Conservation (phyloP, 768 basidiomycete genomes). For the Lentinula sp. region DNA sequence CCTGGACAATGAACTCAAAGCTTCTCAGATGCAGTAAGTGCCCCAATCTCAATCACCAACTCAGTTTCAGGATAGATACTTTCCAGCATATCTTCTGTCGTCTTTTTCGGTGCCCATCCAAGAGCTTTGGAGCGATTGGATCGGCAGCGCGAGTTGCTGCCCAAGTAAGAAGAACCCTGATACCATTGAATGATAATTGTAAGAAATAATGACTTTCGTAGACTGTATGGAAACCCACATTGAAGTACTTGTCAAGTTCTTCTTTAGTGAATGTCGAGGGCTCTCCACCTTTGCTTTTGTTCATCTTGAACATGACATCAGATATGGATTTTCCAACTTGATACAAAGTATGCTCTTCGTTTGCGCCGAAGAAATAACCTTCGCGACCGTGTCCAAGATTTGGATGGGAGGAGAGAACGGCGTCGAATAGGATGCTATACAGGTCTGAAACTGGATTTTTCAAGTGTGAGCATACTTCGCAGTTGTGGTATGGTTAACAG, state of each 20-base stretch:
- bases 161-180: conserved; percentile 26
- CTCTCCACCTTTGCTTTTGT: conserved; percentile 27
- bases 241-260: conserved; percentile 37
- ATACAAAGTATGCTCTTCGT: conserved; percentile 39
- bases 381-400: conserved; percentile 36
- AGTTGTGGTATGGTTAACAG: not conserved
- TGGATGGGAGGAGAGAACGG: conserved; percentile 19
- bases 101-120: conserved; percentile 40
- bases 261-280: conserved; percentile 41
- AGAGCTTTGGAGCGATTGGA: conserved; percentile 28
- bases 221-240: conserved; percentile 13
- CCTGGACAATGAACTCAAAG: not conserved
- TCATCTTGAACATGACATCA: conserved; percentile 28
- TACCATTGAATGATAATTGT: not conserved
- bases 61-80: conserved; percentile 35
- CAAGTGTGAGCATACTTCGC: not conserved
- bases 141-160: conserved; percentile 33
- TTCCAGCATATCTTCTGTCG: conserved; percentile 32
- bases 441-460: conserved; percentile 31
- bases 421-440: conserved; percentile 37
- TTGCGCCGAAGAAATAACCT: conserved; percentile 50
- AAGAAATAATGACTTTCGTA: not conserved
- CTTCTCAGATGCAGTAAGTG: not conserved
- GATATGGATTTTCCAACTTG: conserved; percentile 35
- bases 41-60: conserved; percentile 11